These are phyloP conservation scores for Comarum palustre DNA, from an alignment of 306 rosid species.

Conservation along the genomic window DNA sequence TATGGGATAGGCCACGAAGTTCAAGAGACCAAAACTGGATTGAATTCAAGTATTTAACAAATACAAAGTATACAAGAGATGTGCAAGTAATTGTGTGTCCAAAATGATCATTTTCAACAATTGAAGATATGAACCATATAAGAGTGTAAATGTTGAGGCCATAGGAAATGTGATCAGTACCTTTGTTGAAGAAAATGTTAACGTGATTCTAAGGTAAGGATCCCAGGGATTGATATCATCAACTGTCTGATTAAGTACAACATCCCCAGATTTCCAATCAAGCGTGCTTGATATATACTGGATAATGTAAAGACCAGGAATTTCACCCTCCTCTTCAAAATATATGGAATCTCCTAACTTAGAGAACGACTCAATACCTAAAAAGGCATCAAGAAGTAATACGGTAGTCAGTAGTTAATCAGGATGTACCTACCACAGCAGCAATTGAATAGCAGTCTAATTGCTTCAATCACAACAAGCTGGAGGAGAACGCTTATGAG, in stretches of 20 bases:
- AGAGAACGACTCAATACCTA: conserved; percentile 82
- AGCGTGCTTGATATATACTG: conserved; percentile 80
- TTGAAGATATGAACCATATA: background rate
- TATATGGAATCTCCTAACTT: conserved; percentile 90
- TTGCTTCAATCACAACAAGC: background rate
- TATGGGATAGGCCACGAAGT: background rate
- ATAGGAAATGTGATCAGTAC: conserved; percentile 13
- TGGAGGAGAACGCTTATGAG: background rate
- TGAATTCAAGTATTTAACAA: background rate
- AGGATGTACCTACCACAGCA: background rate
- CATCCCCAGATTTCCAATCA: conserved; percentile 62
- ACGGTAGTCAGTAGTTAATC: background rate
- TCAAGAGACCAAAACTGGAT: background rate
- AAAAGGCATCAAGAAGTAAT: conserved; percentile 17
- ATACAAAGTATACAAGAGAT: background rate
- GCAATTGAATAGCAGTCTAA: background rate
- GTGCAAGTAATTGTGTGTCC: background rate
- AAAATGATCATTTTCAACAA: background rate
- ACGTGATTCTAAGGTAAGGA: conserved; percentile 54
- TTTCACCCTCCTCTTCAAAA: conserved; percentile 62
- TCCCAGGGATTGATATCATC: conserved; percentile 52
- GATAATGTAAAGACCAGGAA: conserved; percentile 60
- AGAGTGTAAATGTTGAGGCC: conserved; percentile 1
- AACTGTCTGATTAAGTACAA: conserved; percentile 51
- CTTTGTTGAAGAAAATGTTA: conserved; percentile 45